phyloP scores from a whole-genome alignment of 306 rosid species.

The Pyrus betulifolia region DNA sequence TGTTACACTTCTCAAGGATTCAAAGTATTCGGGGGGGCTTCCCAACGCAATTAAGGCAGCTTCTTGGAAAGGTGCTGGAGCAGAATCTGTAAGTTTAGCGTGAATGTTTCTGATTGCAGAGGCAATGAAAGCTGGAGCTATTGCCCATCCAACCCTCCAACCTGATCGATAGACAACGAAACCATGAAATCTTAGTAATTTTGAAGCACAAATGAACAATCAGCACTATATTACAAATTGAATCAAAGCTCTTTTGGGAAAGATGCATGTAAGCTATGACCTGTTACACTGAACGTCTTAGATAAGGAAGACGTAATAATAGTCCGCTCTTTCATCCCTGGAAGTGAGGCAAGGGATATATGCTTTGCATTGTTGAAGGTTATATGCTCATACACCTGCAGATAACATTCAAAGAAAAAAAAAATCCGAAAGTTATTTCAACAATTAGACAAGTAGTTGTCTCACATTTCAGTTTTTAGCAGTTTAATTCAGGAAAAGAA shows the following conservation, averaged over 20 bases:
- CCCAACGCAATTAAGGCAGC: constrained; percentile 75
- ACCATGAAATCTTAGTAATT: not conserved
- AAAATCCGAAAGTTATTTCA: too few relatives aligned
- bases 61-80: constrained; percentile 93
- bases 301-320: constrained; percentile 78
- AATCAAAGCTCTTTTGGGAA: not conserved
- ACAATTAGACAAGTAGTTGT: too few relatives aligned
- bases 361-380: constrained; percentile 54
- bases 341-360: constrained; percentile 64
- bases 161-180: constrained; percentile 37
- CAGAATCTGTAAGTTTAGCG: constrained; percentile 51
- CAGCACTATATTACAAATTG: not conserved
- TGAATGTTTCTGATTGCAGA: constrained; percentile 80
- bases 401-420: not conserved
- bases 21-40: constrained; percentile 61
- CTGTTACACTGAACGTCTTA: constrained; percentile 73
- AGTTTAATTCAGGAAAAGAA: not conserved
- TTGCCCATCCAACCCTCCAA: constrained; percentile 96
- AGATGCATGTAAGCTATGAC: constrained; percentile 14
- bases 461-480: not conserved
- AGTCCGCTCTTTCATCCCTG: constrained; percentile 78
- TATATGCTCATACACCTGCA: constrained; percentile 71
- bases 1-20: constrained; percentile 52
- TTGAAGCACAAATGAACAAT: not conserved
- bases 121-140: constrained; percentile 66